Evolutionary conservation across 345 rosid species (phyloP).

Genomic region (Gossypium raimondii): DNA sequence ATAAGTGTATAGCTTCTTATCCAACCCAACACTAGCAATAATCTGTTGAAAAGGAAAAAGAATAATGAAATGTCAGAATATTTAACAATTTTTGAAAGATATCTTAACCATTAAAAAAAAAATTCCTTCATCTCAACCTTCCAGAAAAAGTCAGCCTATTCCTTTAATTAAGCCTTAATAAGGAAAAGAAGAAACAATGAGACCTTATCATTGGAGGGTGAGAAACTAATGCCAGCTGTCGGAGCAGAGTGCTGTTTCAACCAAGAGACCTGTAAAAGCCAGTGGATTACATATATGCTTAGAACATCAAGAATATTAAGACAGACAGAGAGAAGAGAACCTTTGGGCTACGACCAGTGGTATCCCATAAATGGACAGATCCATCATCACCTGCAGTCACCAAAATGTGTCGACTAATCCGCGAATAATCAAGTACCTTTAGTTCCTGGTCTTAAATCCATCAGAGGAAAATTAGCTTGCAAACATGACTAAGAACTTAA

Average conservation of each 20-base stretch:
- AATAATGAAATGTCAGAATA: slow-evolving; percentile 9
- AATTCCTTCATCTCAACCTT: slow-evolving; percentile 9
- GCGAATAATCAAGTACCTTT: slow-evolving; percentile 94
- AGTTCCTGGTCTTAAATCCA: slow-evolving; percentile 83
- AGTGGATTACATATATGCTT: slow-evolving; percentile 9
- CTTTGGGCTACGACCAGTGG: slow-evolving; percentile 92
- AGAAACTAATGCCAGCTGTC: slow-evolving; percentile 88
- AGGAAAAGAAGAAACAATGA: slow-evolving; percentile 3
- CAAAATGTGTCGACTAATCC: slow-evolving; percentile 83
- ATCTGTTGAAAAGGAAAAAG: slow-evolving; percentile 43
- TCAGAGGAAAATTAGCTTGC: slow-evolving; percentile 38
- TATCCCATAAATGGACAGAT: slow-evolving; percentile 91
- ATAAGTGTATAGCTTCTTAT: slow-evolving; percentile 85
- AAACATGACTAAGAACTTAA: slow-evolving; percentile 18
- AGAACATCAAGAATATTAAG: background rate
- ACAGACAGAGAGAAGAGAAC: slow-evolving; percentile 28
- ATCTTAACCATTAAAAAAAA: background rate
- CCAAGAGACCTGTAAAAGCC: slow-evolving; percentile 72
- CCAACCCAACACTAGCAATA: slow-evolving; percentile 91
- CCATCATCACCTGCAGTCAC: slow-evolving; percentile 99
- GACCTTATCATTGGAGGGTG: slow-evolving; percentile 97
- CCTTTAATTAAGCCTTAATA: background rate
- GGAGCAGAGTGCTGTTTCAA: slow-evolving; percentile 96
- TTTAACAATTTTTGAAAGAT: slow-evolving; percentile 4
- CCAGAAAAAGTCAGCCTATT: background rate